Percentiles rank a stretch among this genome's conserved stretches.
phyloP scores from a whole-genome alignment of 163 green algal species.

The Prototheca wickerhamii region DNA sequence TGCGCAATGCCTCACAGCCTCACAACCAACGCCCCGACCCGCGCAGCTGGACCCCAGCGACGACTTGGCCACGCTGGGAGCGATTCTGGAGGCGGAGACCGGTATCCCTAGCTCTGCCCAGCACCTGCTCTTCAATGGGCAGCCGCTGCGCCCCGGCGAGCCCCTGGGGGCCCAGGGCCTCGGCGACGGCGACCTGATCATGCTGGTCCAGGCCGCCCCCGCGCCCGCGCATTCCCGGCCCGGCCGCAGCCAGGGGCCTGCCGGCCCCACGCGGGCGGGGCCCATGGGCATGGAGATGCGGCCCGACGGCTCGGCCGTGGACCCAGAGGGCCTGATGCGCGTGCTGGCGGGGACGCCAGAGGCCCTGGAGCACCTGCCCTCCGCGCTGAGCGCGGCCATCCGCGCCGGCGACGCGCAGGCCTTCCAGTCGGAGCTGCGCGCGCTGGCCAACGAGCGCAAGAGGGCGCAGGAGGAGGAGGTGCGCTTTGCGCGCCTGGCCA shows the following conservation, averaged over 20 bases:
- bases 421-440: constrained; percentile 37
- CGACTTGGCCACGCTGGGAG: constrained; percentile 46
- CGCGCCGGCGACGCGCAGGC: constrained; percentile 29
- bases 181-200: constrained; percentile 35
- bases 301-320: constrained; percentile 40
- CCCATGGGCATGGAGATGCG: constrained; percentile 14
- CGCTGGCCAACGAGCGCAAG: background rate
- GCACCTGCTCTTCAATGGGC: constrained; percentile 40
- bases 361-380: constrained; percentile 20
- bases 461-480: constrained; percentile 24
- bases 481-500: constrained; percentile 22
- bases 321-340: constrained; percentile 45
- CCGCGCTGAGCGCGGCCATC: constrained; percentile 38
- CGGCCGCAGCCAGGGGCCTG: background rate
- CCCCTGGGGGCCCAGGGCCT: constrained; percentile 20
- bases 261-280: background rate
- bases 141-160: constrained; percentile 22
- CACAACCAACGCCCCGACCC: background rate
- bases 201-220: constrained; percentile 19
- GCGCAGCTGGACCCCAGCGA: constrained; percentile 20
- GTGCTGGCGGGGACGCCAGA: constrained; percentile 22
- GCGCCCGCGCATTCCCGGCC: background rate
- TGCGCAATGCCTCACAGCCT: background rate
- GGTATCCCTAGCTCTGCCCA: constrained; percentile 39
- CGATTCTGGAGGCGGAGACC: constrained; percentile 69